Evolutionary conservation across 23 red algal species (phyloP).

Genomic region (Pyropia haitanensis): DNA sequence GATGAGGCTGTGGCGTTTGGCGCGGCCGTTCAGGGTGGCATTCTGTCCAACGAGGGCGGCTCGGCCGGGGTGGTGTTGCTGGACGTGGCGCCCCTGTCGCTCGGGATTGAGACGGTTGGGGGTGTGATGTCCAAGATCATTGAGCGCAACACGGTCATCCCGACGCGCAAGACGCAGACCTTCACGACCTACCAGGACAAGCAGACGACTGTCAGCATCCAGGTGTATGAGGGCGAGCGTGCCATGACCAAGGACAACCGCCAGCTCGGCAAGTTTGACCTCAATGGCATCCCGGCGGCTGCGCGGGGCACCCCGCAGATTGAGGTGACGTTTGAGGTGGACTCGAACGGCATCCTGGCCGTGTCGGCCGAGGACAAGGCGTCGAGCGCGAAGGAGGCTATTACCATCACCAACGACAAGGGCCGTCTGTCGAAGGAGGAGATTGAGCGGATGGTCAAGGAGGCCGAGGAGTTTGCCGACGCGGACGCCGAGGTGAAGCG

Average conservation of each 20-base stretch:
- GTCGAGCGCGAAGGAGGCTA: constrained; percentile 69
- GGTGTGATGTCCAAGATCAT: constrained; percentile 99
- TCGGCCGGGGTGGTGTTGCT: constrained; percentile 75
- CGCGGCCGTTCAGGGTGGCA: constrained; percentile 89
- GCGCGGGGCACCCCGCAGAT: constrained; percentile 89
- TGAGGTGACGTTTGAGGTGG: constrained; percentile 89
- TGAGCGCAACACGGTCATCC: constrained; percentile 81
- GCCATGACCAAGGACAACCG: constrained; percentile 92
- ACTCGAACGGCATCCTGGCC: constrained; percentile 82
- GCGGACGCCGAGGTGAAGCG: constrained; percentile 76
- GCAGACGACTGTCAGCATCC: constrained; percentile 84
- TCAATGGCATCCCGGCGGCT: constrained; percentile 78
- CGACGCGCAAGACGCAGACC: constrained; percentile 79
- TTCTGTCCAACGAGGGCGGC: constrained; percentile 79
- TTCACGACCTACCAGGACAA: constrained; percentile 96
- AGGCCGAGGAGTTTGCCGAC: constrained; percentile 97
- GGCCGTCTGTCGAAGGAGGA: constrained; percentile 93
- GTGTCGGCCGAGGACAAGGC: constrained; percentile 90
- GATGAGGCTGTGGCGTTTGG: constrained; percentile 98
- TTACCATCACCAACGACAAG: constrained; percentile 95
- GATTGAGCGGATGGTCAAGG: constrained; percentile 92
- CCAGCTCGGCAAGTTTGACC: constrained; percentile 94
- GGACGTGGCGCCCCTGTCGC: constrained; percentile 92
- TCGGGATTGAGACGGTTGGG: constrained; percentile 98
- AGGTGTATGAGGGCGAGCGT: constrained; percentile 91